Conservation (phyloP, 31 red algal species). For the Pterothamnion heteromorphum region DNA sequence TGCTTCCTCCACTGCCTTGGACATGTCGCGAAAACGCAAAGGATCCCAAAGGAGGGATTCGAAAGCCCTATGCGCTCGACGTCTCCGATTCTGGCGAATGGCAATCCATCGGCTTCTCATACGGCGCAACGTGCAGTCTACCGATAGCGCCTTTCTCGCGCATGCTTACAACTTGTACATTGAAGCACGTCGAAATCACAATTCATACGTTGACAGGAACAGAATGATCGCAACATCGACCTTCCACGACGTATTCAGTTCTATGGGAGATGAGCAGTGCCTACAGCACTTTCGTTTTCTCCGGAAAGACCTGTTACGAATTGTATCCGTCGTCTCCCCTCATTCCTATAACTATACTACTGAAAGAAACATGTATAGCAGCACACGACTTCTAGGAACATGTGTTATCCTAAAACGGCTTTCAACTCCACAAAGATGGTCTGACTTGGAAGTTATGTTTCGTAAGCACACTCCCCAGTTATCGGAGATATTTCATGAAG, state of each 20-base stretch:
- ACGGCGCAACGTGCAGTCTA: background rate
- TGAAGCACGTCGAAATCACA: background rate
- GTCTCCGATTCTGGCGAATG: background rate
- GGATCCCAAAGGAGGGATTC: background rate
- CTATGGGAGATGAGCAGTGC: slow-evolving; percentile 23
- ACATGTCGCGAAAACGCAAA: background rate
- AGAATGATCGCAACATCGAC: background rate
- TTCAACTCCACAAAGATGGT: background rate
- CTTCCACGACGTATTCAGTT: slow-evolving; percentile 2
- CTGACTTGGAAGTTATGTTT: background rate
- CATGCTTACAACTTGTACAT: background rate
- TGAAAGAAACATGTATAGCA: background rate
- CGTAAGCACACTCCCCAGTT: background rate
- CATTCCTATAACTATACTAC: background rate
- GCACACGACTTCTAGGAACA: background rate
- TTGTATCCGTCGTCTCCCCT: background rate
- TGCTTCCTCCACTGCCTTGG: background rate
- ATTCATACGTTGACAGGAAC: background rate
- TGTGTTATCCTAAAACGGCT: background rate
- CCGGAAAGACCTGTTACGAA: background rate
- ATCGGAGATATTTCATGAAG: slow-evolving; percentile 1
- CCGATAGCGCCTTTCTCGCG: background rate
- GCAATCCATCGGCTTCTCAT: background rate
- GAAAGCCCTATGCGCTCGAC: background rate
- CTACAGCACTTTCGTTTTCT: background rate